phyloP scores from a whole-genome alignment of 1,284 basidiomycete genomes.

The Cronartium quercuum region DNA sequence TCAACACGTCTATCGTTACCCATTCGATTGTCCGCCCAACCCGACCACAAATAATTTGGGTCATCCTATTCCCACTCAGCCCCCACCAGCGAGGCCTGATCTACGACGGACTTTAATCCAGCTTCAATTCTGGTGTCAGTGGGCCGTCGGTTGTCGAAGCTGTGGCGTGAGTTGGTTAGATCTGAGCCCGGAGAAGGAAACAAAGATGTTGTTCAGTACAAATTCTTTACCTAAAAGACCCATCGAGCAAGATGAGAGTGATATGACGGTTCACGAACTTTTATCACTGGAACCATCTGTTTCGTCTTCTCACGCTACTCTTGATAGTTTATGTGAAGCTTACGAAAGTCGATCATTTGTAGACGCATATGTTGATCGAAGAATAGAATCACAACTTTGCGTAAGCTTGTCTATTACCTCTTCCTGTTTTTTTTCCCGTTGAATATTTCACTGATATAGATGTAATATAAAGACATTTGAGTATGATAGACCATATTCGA shows the following conservation, averaged over 20 bases:
- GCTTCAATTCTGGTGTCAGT: slow-evolving; percentile 56
- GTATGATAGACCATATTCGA: no score
- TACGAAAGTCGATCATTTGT: slow-evolving; percentile 42
- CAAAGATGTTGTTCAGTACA: slow-evolving; percentile 35
- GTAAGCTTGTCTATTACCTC: slow-evolving; percentile 37
- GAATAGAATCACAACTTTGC: slow-evolving; percentile 38
- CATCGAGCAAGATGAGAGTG: background rate
- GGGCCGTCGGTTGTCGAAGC: slow-evolving; percentile 13
- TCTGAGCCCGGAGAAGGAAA: background rate
- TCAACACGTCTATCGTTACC: background rate
- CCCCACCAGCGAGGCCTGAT: slow-evolving; percentile 53
- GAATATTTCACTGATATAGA: no score
- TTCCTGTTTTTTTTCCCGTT: background rate
- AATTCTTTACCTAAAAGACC: background rate
- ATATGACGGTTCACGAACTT: background rate
- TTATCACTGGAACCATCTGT: background rate
- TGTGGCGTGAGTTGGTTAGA: slow-evolving; percentile 13
- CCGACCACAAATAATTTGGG: background rate
- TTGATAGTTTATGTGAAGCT: background rate
- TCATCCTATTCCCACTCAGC: slow-evolving; percentile 51
- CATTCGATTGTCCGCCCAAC: background rate
- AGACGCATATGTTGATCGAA: slow-evolving; percentile 42
- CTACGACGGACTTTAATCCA: slow-evolving; percentile 59
- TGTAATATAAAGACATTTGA: no score
- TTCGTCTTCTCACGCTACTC: background rate